Percentiles rank a stretch among this genome's conserved stretches.
These are phyloP conservation scores for Crithidia bombi DNA, from an alignment of 208 protist species.

Conservation along the genomic window DNA sequence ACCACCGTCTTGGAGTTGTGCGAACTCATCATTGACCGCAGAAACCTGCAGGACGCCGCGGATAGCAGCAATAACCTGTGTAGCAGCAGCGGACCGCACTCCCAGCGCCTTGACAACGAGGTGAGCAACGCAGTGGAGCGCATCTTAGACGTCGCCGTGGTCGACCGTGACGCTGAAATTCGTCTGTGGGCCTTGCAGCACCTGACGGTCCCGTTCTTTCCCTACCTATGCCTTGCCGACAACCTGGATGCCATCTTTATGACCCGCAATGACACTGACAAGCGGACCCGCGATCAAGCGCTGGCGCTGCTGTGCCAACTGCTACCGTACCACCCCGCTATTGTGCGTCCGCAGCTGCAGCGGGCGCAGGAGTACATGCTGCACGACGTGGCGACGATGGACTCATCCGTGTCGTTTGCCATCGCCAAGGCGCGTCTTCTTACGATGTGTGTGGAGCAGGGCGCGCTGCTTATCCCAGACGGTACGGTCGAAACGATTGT, in stretches of 20 bases:
- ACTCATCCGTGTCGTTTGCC: conserved; percentile 75
- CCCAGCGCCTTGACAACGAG: conserved; percentile 49
- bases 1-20: conserved; percentile 70
- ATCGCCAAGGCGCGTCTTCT: conserved; percentile 70
- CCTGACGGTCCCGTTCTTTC: conserved; percentile 65
- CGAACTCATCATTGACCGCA: conserved; percentile 56
- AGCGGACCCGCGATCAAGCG: conserved; percentile 52
- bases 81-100: conserved; percentile 12
- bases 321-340: conserved; percentile 64
- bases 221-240: conserved; percentile 80
- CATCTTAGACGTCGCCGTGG: conserved; percentile 84
- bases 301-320: conserved; percentile 84
- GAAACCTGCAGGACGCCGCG: conserved; percentile 12
- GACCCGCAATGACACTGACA: conserved; percentile 76
- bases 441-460: conserved; percentile 70
- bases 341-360: conserved; percentile 74
- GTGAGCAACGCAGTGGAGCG: conserved; percentile 77
- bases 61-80: background rate
- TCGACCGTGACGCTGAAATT: conserved; percentile 69
- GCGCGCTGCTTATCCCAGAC: conserved; percentile 67
- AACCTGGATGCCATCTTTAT: conserved; percentile 88
- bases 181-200: conserved; percentile 66
- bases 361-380: conserved; percentile 84
- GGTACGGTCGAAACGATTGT: conserved; percentile 69
- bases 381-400: conserved; percentile 76